A percentile compares a stretch with the other conserved stretches of the same genome.
These are phyloP conservation scores for Fraxinus excelsior DNA, from an alignment of 257 asterid genomes.

Conservation along the genomic window DNA sequence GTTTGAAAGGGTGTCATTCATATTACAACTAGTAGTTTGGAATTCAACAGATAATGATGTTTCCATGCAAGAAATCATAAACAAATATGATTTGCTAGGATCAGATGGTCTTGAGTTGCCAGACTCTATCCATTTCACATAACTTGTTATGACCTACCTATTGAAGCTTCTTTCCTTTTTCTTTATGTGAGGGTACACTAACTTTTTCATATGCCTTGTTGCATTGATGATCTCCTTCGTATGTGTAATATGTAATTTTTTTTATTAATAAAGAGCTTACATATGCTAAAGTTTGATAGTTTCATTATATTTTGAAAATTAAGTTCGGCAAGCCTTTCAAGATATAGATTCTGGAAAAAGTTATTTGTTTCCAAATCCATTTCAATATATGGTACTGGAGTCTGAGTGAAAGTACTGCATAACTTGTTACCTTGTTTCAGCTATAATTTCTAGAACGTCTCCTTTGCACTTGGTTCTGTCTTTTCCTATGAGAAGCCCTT, in stretches of 20 bases:
- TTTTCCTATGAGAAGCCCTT: not conserved
- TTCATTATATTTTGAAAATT: too few relatives aligned
- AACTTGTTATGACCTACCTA: not conserved
- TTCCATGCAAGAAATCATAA: slow-evolving; percentile 2
- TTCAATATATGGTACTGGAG: not conserved
- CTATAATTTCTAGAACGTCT: not conserved
- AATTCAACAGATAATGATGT: not conserved
- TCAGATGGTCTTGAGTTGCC: not conserved
- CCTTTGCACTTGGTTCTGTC: slow-evolving; percentile 7
- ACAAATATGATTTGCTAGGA: not conserved
- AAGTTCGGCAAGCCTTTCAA: not conserved
- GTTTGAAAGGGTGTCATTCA: not conserved
- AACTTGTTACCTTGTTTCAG: not conserved
- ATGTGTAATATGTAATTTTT: not conserved
- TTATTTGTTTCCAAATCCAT: not conserved
- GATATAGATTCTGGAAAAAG: not conserved
- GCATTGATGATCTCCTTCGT: not conserved
- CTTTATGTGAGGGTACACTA: not conserved
- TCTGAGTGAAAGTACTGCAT: not conserved
- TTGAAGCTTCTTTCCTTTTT: not conserved
- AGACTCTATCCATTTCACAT: not conserved
- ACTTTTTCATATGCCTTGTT: not conserved
- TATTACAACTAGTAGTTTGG: slow-evolving; percentile 1
- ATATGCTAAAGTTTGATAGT: not conserved
- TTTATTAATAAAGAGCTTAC: not conserved